Conservation (phyloP, 768 basidiomycete genomes). For the Psilocybe azurescens region DNA sequence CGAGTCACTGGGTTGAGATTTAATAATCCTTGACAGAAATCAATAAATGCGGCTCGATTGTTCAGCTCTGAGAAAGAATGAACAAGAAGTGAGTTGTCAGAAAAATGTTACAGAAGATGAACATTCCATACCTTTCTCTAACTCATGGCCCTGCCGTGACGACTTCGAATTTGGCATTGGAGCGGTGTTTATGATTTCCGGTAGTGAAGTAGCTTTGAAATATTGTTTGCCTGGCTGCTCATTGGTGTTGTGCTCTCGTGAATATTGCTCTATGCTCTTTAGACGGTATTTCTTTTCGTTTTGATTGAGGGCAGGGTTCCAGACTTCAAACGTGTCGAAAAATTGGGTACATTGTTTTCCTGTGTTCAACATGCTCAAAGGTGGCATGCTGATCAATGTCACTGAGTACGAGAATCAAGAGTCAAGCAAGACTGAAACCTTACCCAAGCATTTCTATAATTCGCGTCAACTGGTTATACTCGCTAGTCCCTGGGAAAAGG, state of each 20-base stretch:
- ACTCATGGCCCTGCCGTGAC: constrained; percentile 75
- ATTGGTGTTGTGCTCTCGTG: constrained; percentile 91
- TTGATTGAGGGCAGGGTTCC: constrained; percentile 66
- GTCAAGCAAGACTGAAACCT: constrained; percentile 32
- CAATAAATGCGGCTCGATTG: constrained; percentile 93
- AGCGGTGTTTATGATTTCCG: constrained; percentile 95
- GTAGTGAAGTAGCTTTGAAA: constrained; percentile 92
- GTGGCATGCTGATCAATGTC: constrained; percentile 71
- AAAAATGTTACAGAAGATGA: not conserved
- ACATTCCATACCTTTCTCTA: constrained; percentile 79
- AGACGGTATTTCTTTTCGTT: constrained; percentile 86
- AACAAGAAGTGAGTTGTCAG: not conserved
- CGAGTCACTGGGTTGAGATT: constrained; percentile 94
- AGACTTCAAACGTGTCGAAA: constrained; percentile 78
- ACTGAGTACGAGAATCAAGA: constrained; percentile 4
- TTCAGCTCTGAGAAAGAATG: constrained; percentile 72
- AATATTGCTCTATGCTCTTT: constrained; percentile 95
- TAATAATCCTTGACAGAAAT: constrained; percentile 94
- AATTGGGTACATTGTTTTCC: constrained; percentile 96
- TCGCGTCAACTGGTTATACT: constrained; percentile 97
- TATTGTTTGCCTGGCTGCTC: constrained; percentile 99
- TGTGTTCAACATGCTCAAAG: constrained; percentile 90
- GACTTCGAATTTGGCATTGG: constrained; percentile 90
- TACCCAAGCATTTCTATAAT: constrained; percentile 99
- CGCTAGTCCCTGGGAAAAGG: constrained; percentile 97